phyloP scores from a whole-genome alignment of 192 early-diverging fungal genomes.

The Podila epicladia region DNA sequence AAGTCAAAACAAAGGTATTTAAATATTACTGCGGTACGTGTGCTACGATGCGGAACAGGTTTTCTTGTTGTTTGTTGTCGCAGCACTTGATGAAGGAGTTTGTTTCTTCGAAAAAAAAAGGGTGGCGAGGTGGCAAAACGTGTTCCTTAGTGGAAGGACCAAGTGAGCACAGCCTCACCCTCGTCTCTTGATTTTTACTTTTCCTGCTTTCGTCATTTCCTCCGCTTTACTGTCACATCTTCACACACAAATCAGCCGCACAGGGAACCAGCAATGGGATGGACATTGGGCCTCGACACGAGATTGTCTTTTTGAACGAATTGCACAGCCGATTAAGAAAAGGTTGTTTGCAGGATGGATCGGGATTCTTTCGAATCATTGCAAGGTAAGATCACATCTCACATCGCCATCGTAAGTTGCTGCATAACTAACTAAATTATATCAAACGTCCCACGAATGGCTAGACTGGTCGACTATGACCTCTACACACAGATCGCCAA shows the following conservation, averaged over 20 bases:
- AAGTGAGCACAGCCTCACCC: too few species aligned
- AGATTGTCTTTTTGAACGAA: background rate
- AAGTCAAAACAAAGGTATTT: background rate
- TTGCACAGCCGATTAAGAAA: background rate
- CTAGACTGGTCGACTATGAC: background rate
- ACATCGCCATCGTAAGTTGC: background rate
- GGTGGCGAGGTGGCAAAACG: too few species aligned
- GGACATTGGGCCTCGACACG: constrained; percentile 3
- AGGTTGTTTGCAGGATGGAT: background rate
- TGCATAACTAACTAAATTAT: background rate
- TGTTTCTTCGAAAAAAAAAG: too few species aligned
- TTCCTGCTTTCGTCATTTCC: too few species aligned
- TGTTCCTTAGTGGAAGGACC: too few species aligned
- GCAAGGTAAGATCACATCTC: background rate
- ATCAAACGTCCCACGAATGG: background rate
- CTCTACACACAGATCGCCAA: background rate
- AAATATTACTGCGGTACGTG: too few species aligned
- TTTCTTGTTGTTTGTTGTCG: too few species aligned
- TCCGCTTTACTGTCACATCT: background rate
- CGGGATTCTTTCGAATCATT: background rate
- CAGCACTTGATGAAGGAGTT: too few species aligned
- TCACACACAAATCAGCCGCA: background rate
- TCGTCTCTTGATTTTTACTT: too few species aligned
- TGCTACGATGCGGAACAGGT: too few species aligned
- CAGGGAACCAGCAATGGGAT: background rate